These are phyloP conservation scores for Phytophthora citrophthora DNA, from an alignment of 352 stramenopile species.

Conservation along the genomic window DNA sequence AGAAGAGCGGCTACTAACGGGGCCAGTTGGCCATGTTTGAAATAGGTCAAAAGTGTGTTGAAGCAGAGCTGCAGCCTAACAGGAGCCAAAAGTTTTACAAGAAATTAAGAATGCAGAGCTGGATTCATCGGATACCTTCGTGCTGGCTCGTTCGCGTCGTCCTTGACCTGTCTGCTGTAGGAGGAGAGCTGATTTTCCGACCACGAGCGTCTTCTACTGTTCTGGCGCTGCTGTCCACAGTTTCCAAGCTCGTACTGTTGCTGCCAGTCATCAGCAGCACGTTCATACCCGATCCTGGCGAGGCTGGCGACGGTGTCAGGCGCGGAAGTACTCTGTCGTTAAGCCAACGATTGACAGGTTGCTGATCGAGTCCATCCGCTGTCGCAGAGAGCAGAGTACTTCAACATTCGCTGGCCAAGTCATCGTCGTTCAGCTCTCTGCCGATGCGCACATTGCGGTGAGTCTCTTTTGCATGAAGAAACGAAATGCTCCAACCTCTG, in stretches of 20 bases:
- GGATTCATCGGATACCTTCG: constrained; percentile 3
- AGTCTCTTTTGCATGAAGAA: constrained; percentile 6
- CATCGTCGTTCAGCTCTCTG: constrained; percentile 9
- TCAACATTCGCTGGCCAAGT: constrained; percentile 20
- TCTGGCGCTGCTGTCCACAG: too few relatives aligned
- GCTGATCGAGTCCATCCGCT: constrained; percentile 23
- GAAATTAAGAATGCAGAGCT: constrained; percentile 19
- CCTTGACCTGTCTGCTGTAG: too few relatives aligned
- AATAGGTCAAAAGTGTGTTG: constrained; percentile 29
- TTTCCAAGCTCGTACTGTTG: too few relatives aligned
- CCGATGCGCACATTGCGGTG: constrained; percentile 3
- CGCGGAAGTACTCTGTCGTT: constrained; percentile 1
- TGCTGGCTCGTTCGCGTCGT: too few relatives aligned
- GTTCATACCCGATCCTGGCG: constrained; percentile 23
- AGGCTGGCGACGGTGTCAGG: constrained; percentile 2
- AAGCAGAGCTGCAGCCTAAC: constrained; percentile 3
- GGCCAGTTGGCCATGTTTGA: constrained; percentile 21
- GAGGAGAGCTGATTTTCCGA: neutral
- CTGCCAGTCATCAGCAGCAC: neutral
- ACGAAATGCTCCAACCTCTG: neutral
- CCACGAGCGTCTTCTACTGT: neutral
- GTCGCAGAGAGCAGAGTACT: constrained; percentile 22
- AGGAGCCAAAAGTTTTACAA: constrained; percentile 35
- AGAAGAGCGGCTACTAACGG: constrained; percentile 24
- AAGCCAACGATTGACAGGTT: constrained; percentile 2